These are phyloP conservation scores for Orbilia oligospora DNA, from an alignment of 2,329 filamentous ascomycete genomes.

Conservation along the genomic window DNA sequence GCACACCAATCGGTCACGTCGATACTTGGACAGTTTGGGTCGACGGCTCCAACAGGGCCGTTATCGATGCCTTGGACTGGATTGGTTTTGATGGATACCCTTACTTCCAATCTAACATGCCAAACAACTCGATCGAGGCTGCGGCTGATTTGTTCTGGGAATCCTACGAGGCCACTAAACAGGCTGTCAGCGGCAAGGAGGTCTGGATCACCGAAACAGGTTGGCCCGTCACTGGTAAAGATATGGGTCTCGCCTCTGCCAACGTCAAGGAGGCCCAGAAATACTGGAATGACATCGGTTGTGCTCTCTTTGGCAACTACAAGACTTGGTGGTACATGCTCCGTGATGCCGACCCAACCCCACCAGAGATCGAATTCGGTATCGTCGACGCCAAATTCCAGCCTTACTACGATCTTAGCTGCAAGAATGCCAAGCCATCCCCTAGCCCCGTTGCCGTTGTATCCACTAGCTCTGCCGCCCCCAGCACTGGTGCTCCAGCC, in stretches of 20 bases:
- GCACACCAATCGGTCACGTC: conserved; percentile 81
- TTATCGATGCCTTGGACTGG: conserved; percentile 81
- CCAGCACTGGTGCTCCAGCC: conserved; percentile 19
- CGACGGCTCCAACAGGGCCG: conserved; percentile 78
- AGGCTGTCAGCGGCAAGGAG: conserved; percentile 75
- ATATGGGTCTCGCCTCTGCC: conserved; percentile 75
- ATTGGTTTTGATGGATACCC: conserved; percentile 87
- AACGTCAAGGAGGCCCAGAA: conserved; percentile 78
- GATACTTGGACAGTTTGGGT: conserved; percentile 89
- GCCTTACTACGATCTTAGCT: conserved; percentile 77
- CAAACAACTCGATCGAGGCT: conserved; percentile 78
- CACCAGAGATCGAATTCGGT: conserved; percentile 79
- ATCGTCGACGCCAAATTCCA: conserved; percentile 73
- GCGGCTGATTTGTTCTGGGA: conserved; percentile 78
- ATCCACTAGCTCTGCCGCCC: conserved; percentile 1
- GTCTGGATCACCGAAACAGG: conserved; percentile 93
- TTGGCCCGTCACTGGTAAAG: conserved; percentile 81
- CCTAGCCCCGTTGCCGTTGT: conserved; percentile 48
- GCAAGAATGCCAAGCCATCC: conserved; percentile 67
- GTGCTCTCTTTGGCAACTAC: conserved; percentile 75
- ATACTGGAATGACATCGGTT: conserved; percentile 87
- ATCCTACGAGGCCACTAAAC: conserved; percentile 75
- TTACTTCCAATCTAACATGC: conserved; percentile 81
- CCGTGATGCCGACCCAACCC: conserved; percentile 75
- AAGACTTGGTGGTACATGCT: conserved; percentile 85